A percentile compares a stretch with the other conserved stretches of the same genome.
phyloP scores from a whole-genome alignment of 1,139 yeast genomes.

The Taiozyma sp. region DNA sequence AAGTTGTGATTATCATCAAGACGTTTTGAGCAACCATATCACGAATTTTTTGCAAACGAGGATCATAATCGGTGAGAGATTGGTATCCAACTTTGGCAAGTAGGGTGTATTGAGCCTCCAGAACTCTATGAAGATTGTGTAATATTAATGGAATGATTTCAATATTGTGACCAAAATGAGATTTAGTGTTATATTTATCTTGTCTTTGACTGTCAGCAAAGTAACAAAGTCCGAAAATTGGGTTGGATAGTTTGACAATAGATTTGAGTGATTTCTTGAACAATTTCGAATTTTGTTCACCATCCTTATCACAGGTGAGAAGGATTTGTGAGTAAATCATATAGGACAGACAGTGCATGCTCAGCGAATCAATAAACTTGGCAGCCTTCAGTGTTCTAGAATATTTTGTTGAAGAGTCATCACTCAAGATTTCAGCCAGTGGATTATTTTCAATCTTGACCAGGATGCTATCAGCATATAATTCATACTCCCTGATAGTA shows the following conservation, averaged over 20 bases:
- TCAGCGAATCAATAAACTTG: slow-evolving; percentile 6
- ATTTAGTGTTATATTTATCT: slow-evolving; percentile 2
- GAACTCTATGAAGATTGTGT: slow-evolving; percentile 4
- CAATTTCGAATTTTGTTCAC: neutral
- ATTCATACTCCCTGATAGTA: neutral
- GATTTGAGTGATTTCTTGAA: slow-evolving; percentile 3
- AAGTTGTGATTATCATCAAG: slow-evolving; percentile 5
- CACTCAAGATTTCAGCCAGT: slow-evolving; percentile 4
- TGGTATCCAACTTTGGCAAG: neutral
- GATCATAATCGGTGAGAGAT: neutral
- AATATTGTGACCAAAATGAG: slow-evolving; percentile 7
- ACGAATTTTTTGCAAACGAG: slow-evolving; percentile 4
- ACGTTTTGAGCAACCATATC: slow-evolving; percentile 4
- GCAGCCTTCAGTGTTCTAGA: slow-evolving; percentile 1
- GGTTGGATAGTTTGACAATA: slow-evolving; percentile 1
- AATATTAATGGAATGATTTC: slow-evolving; percentile 6
- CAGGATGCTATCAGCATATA: neutral
- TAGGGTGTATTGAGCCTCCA: slow-evolving; percentile 3
- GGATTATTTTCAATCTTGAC: neutral
- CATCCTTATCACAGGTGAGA: slow-evolving; percentile 1
- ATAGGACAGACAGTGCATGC: slow-evolving; percentile 5
- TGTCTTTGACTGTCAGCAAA: slow-evolving; percentile 8
- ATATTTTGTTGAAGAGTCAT: slow-evolving; percentile 3
- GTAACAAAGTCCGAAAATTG: slow-evolving; percentile 4
- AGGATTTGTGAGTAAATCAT: slow-evolving; percentile 4